Evolutionary conservation across 2,329 filamentous ascomycete genomes (phyloP), one percentile per base, ranked within the genome.

Genomic region (Colletotrichum truncatum): DNA sequence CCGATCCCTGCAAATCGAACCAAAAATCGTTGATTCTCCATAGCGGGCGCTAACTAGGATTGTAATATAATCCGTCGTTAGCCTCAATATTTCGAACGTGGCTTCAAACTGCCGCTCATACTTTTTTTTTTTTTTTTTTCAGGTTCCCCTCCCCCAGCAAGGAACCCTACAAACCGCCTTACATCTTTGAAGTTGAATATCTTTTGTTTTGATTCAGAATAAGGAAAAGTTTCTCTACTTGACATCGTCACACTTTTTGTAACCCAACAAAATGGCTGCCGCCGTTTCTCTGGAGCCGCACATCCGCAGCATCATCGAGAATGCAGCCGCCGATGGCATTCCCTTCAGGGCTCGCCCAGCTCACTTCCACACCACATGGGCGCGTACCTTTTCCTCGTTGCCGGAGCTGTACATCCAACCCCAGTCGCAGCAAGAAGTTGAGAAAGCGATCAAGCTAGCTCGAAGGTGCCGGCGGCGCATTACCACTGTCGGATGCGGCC

Each of bases 381-480:
- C 96, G 43, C 91, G 91, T 74, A 98, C 96, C 46, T 98, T 97
- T 81, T 90, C 92, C 73, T 96, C 91, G 55, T 87, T 90, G 25
- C 96, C 96, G 3, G 94, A 98, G 82, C 89, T 98, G 66, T 98
- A 95, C 80, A 89, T 99, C 71, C 92, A 92, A 72, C 96, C 96
- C 2, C 86, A 92, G 72, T 91, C 90, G 2, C 82, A 95, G 54
- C 82, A 84, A n/a, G 95, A 99, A 79, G 87, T 99, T 69, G 91
- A 95, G 77, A 94, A 97, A 77, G 84, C 92, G 51, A 87, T 98
- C 68, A 90, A 85, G 43, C 86, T 98, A 16, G 96, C 96, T 8
- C 90, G 92, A 64, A 87, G 85, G 79, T 96, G 93, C 78, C 89
- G 94, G 41, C 90, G 93, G 41, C 91, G 94, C 66, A 81, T 99